phyloP scores from a whole-genome alignment of 768 basidiomycete genomes.

The Suillus luteus region DNA sequence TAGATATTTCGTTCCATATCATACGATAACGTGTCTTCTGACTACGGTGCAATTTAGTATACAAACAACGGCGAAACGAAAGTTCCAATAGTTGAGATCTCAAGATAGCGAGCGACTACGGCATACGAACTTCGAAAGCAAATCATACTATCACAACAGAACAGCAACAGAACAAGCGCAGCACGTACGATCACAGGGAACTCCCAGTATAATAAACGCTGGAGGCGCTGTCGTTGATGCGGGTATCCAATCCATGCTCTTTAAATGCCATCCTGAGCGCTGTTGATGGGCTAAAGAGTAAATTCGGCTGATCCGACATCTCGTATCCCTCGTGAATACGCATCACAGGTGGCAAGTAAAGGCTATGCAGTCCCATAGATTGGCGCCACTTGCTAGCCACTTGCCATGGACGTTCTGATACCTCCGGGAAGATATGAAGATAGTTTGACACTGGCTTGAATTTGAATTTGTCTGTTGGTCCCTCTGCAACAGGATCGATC shows the following conservation, averaged over 20 bases:
- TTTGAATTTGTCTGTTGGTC: constrained; percentile 5
- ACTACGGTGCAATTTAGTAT: not conserved
- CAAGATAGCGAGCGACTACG: not conserved
- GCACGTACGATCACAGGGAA: not conserved
- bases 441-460: constrained; percentile 1
- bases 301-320: not conserved
- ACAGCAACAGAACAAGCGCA: not conserved
- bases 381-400: not conserved
- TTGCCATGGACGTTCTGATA: constrained; percentile 5
- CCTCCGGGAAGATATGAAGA: constrained; percentile 8
- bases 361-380: not conserved
- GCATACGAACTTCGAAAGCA: not conserved
- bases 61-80: not conserved
- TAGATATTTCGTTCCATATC: not conserved
- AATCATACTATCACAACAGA: not conserved
- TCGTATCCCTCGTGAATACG: constrained; percentile 3
- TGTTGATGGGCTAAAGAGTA: constrained; percentile 7
- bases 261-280: constrained; percentile 8
- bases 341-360: not conserved
- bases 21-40: not conserved
- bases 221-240: not conserved
- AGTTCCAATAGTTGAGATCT: not conserved
- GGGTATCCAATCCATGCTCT: not conserved
- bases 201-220: constrained; percentile 2
- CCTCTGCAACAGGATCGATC: constrained; percentile 2